Evolutionary conservation across 2,329 filamentous ascomycete genomes (phyloP), one percentile per base, ranked within the genome.

Genomic region (Alternaria arbusti): DNA sequence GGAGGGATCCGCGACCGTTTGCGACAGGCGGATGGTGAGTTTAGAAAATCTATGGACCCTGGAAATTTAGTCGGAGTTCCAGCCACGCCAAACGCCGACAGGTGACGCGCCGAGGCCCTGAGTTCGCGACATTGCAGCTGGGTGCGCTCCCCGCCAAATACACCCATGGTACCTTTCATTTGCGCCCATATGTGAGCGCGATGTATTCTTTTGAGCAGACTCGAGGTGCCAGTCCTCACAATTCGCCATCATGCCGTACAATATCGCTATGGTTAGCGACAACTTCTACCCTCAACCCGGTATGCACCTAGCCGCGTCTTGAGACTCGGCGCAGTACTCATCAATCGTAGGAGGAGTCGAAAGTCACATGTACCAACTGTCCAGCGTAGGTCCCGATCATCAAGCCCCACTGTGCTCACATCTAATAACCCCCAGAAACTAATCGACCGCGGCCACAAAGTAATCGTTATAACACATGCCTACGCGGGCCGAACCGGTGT

Each of bases 261-360:
- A 90, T 73, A 91, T 91, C 77, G 89, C 89, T 63, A 99, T 99
- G 96, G 92, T 97, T 80, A 94, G 95, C 87, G 96, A 99, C 85
- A 97, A 97, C 87, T 99, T 99, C 89, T 99, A 96, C 79, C 96
- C 96, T 13, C 95, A 98, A 77, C 95, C 96, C 56, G 94, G 85
- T 85, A 78, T 57, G 80, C 51, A 28, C 17, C 36, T 40, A 40
- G 36, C 36, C 5, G 40, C 25, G 23, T 13, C 13, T 25, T 50
- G 44, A 58, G 45, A n/a, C 36, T 23, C 26, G 36, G 23, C 36
- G 49, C 43, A 56, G 12, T n/a, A 61, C 52, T 69, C 74, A 78
- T 55, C 74, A 71, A 22, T 46, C 50, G 23, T 40, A 86, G 87
- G 96, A 77, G 96, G 96, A 73, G 89, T 99, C 69, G 96, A 99